Evolutionary conservation across 352 stramenopile genomes (phyloP), one percentile per base, ranked within the genome.

Genomic region (Phytophthora europaea): DNA sequence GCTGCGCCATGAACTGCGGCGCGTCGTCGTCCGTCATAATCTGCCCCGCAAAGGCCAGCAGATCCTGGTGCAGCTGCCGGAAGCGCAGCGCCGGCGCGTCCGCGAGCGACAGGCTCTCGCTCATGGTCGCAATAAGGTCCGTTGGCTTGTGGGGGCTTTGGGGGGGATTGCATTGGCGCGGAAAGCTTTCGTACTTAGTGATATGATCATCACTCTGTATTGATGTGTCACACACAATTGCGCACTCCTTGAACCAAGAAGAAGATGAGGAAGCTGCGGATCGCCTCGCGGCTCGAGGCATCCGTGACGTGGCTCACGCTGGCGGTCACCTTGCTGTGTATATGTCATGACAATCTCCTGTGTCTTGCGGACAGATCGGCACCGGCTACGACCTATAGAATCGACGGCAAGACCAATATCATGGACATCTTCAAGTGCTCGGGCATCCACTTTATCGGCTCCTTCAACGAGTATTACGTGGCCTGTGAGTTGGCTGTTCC

Each of bases 401-500:
- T 94, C 70, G 81, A 90, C 54, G 73, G 64, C 20, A 82, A 71
- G 48, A 88, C 80, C 48, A 74, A 84, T 51, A 71, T 89, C 45
- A 71, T 84, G 4, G 80, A 88, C 33, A 71, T 90, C 22, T 90
- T 90, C 71, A 73, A 94, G 85, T 96, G 89, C 61, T 94, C 86
- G 0, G 60, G 69, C 1, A 63, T 88, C 20, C 82, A 83, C 52
- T 81, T 85, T 1, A 94, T 96, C 31, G 89, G 89, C 16, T 87
- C 76, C 40, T 96, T 91, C 74, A 95, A 96, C 65, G 89, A 96
- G 61, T 94, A 92, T 64, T 96, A 90, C 66, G 84, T 94, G 10
- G 65, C 80, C n/a, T 96, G 89, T 57, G 67, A 75, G 47, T 73
- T 95, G 12, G n/a, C 45, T 4, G 54, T 83, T n/a, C 76, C 80